A percentile compares a stretch with the other conserved stretches of the same genome.
Conservation (phyloP, 129 eudicot genomes). For the Lonicera japonica region DNA sequence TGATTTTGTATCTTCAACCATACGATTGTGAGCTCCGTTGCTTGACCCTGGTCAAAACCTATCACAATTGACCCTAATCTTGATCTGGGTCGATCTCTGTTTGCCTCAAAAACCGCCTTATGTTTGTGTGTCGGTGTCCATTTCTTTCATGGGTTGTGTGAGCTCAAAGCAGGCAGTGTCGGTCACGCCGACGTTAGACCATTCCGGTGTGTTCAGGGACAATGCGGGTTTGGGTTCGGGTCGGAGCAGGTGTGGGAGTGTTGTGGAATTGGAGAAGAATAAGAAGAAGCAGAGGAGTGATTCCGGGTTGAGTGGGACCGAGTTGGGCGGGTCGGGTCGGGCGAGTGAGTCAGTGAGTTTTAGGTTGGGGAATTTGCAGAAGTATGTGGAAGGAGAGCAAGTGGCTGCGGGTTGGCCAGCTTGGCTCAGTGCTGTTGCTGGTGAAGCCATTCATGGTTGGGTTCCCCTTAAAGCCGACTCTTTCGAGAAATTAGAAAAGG, state of each 20-base stretch:
- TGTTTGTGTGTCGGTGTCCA: slow-evolving; percentile 6
- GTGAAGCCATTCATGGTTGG: slow-evolving; percentile 88
- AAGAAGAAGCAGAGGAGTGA: slow-evolving; percentile 34
- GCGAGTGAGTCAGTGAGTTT: slow-evolving; percentile 84
- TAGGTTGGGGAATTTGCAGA: slow-evolving; percentile 68
- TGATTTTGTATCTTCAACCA: not conserved
- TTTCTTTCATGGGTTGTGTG: slow-evolving; percentile 83
- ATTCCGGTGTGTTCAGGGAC: slow-evolving; percentile 62
- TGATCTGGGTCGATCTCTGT: slow-evolving; percentile 35
- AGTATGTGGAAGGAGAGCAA: slow-evolving; percentile 62
- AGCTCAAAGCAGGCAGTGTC: slow-evolving; percentile 72
- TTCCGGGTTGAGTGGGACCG: slow-evolving; percentile 11
- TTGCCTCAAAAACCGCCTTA: not conserved
- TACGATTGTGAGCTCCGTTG: not conserved
- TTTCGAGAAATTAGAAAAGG: slow-evolving; percentile 80
- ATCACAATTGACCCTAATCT: slow-evolving; percentile 17
- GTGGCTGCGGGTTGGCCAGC: slow-evolving; percentile 99
- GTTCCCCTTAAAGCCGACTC: slow-evolving; percentile 78
- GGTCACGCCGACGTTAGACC: slow-evolving; percentile 78
- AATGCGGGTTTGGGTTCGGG: slow-evolving; percentile 50
- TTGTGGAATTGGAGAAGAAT: slow-evolving; percentile 39
- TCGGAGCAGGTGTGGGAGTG: slow-evolving; percentile 45
- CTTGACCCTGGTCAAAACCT: slow-evolving; percentile 13
- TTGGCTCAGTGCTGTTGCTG: slow-evolving; percentile 85
- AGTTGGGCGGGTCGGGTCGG: slow-evolving; percentile 73